Evolutionary conservation across 768 basidiomycete genomes (phyloP), one percentile per base, ranked within the genome.

Genomic region (Panaeolus papilionaceus): DNA sequence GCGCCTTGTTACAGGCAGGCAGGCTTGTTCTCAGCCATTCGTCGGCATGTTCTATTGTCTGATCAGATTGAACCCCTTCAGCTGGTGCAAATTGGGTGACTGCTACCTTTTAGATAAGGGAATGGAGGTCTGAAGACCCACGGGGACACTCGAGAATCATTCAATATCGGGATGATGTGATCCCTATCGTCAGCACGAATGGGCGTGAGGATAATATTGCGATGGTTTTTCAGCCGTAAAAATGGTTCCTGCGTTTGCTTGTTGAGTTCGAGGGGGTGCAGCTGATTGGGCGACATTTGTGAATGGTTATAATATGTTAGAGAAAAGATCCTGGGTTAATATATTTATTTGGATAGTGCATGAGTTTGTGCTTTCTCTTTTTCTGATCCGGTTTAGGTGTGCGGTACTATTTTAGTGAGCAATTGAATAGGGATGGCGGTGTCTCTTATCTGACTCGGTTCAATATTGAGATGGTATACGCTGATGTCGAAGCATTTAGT

Each of bases 171-270:
- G 23, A 78, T 74, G 16, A 80, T 63, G 18, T 67, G 64, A 11
- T 78, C 74, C 20, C 76, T 80, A 70, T 89, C 87, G 42, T 74
- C 76, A 28, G 72, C 51, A 38, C 88, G 85, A 11, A 83, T 84
- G 20, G 87, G 82, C 0, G 88, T 89, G 45, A 89, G 66, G 67
- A 89, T 83, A 63, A 90, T 85, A 68, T 84, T 81, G 62, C 80
- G 77, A 38, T 87, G 87, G 38, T 75, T 69, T 4, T 82, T 78
- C 51, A 90, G 81, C 33, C 84, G 86, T 14, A 90, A 77, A 71
- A 85, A 89, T 1, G 83, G 84, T 70, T 89, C 88, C 51, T 81
- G 82, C 1, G 83, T 86, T 28, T 64, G 64, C 2, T 78, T 64
- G 64, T 86, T 80, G 62, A 79, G 68, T 73, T 83, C 78, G 8